Base-by-base conservation (phyloP, 2,329 filamentous ascomycete genomes). In the Fusarium palustre region DNA sequence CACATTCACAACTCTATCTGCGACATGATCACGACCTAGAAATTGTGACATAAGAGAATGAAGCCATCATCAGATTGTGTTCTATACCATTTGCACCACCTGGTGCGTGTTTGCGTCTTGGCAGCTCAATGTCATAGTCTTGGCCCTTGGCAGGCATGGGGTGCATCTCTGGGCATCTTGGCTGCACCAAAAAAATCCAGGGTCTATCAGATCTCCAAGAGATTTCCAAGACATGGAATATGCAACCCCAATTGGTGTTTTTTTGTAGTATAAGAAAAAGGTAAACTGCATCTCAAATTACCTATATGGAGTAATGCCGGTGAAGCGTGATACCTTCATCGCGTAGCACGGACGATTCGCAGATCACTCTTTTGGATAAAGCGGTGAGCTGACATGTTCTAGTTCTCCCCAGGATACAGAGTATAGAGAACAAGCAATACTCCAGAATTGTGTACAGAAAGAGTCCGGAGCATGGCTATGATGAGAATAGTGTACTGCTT, bases 101-200 rank as follows among this genome's bases (percentile, higher is more conserved):
- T 28, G 67, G 72, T 75, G 67, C 46, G 49, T n/a, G 58, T 64
- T 72, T 59, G 30, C 33, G 55, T 67, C 72, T 75, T 75, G 72
- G 72, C 72, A 22, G 58, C 33, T 59, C 43, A 46, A 59, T 54
- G 36, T 55, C 36, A 63, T 59, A 31, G 30, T 50, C 70, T 74
- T 73, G 70, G 70, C 53, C 59, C 72, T 74, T 73, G 72, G 70
- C 72, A 42, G 62, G 45, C 66, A 59, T 59, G 63, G 59, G 63
- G 66, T 66, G 64, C 68, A 72, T 72, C 57, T 71, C 64, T 72
- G 33, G 72, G 70, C 70, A 34, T 59, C 72, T 74, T 73, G 72
- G 72, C 72, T 66, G 55, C 59, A 55, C 62, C 45, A 59, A 55
- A 64, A n/a, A 50, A 64, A 55, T 46, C 49, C 25, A 54, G 67